Evolutionary conservation across 108 stramenopile species (phyloP).

Genomic region (Cyclostephanos invisitatus): DNA sequence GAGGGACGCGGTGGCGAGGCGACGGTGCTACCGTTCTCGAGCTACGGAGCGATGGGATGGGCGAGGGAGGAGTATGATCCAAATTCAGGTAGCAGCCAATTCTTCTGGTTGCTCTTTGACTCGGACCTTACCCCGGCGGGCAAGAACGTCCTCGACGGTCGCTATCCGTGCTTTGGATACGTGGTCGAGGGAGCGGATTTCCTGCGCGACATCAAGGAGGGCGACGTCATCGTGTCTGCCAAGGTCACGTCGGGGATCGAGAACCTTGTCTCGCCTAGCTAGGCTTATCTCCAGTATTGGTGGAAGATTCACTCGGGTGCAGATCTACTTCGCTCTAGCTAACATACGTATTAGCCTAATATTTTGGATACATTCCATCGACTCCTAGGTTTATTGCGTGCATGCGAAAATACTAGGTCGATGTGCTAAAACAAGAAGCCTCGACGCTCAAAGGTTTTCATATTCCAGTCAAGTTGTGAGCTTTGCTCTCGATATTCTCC

Average conservation of each 20-base stretch:
- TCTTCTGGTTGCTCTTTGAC: conserved; percentile 97
- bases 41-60: conserved; percentile 97
- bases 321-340: too few relatives aligned
- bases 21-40: conserved; percentile 89
- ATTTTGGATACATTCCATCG: too few relatives aligned
- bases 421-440: background rate
- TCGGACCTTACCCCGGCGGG: conserved; percentile 98
- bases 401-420: background rate
- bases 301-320: background rate
- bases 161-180: conserved; percentile 94
- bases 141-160: conserved; percentile 96
- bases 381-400: background rate
- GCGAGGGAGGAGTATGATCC: conserved; percentile 94
- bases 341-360: too few relatives aligned
- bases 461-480: conserved; percentile 39
- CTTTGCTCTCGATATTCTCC: conserved; percentile 54
- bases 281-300: background rate
- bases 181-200: conserved; percentile 92
- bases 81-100: conserved; percentile 92
- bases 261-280: conserved; percentile 54
- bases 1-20: conserved; percentile 94
- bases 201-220: conserved; percentile 90
- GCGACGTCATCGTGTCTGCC: conserved; percentile 90
- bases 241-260: conserved; percentile 84
- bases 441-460: background rate